These are phyloP conservation scores for Santalum album DNA, from an alignment of 164 flowering plant genomes.

Conservation along the genomic window DNA sequence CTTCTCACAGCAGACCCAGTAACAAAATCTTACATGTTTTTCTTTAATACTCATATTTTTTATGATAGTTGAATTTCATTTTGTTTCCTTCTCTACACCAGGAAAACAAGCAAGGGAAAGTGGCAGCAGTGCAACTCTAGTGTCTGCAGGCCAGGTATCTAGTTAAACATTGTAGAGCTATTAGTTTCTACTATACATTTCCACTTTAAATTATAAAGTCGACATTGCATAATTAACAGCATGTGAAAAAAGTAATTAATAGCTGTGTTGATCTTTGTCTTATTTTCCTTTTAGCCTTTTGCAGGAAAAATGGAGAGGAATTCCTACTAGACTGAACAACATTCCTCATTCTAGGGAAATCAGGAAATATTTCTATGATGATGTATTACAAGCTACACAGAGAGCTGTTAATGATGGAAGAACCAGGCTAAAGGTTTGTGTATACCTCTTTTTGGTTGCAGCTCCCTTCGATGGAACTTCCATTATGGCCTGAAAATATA, in stretches of 20 bases:
- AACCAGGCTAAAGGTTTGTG: constrained; percentile 61
- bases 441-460: background rate
- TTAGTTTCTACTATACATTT: background rate
- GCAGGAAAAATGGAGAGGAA: constrained; percentile 90
- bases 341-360: constrained; percentile 96
- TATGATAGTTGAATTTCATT: background rate
- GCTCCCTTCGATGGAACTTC: too few species aligned
- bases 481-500: too few species aligned
- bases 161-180: background rate
- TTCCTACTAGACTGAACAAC: constrained; percentile 90
- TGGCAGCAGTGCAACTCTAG: constrained; percentile 15
- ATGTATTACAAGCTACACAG: constrained; percentile 73
- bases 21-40: too few species aligned
- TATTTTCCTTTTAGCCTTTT: constrained; percentile 25
- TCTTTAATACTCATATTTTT: too few species aligned
- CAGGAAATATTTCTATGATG: constrained; percentile 79
- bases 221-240: background rate
- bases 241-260: background rate
- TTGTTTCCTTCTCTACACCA: constrained; percentile 17
- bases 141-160: constrained; percentile 46
- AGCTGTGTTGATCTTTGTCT: constrained; percentile 7
- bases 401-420: constrained; percentile 68
- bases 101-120: constrained; percentile 25
- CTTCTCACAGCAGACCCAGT: too few species aligned
- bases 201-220: background rate